These are phyloP conservation scores for Capsella bursapastoris DNA, from an alignment of 345 rosid genomes.

Conservation along the genomic window DNA sequence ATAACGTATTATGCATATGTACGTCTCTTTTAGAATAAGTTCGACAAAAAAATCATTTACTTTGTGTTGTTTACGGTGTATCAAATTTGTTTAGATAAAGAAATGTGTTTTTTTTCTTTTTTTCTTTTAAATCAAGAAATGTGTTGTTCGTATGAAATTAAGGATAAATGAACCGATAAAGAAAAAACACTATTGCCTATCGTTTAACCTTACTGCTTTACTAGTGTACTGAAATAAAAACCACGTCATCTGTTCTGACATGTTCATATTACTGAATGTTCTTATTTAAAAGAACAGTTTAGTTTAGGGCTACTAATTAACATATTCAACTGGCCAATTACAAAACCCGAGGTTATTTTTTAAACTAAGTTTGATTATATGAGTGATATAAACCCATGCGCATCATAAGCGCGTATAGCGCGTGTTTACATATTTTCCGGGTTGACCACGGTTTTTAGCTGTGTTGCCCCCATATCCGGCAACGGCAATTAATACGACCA, in stretches of 20 bases:
- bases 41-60: neutral
- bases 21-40: constrained; percentile 13
- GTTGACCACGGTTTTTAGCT: neutral
- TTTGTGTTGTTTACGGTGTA: neutral
- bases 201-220: neutral
- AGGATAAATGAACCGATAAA: neutral
- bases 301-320: neutral
- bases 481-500: neutral
- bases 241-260: too few species aligned
- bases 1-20: constrained; percentile 8
- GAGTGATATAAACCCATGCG: neutral
- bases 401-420: neutral
- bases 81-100: neutral
- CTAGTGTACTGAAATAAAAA: too few species aligned
- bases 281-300: too few species aligned
- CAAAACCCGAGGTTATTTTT: neutral
- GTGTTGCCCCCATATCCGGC: neutral
- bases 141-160: neutral
- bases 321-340: neutral
- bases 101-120: neutral
- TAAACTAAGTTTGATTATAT: neutral
- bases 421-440: neutral
- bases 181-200: neutral
- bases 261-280: too few species aligned
- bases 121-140: neutral